These are phyloP conservation scores for Blastocystis sp. DNA, from an alignment of 352 stramenopile species.

Conservation along the genomic window DNA sequence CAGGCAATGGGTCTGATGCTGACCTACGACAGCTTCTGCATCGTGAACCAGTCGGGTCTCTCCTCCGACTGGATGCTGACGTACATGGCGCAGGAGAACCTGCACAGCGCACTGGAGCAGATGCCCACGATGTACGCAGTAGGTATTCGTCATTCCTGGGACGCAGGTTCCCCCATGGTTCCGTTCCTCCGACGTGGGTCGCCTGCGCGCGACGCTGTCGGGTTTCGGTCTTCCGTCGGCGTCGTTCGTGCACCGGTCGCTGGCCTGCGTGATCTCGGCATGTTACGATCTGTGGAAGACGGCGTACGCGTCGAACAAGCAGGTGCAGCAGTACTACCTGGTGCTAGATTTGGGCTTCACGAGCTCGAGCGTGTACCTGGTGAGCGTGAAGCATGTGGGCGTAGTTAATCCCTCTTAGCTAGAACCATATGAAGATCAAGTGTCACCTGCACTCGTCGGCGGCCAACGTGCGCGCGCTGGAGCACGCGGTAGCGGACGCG, in stretches of 20 bases:
- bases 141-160: not conserved
- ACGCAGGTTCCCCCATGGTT: not conserved
- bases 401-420: not conserved
- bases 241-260: constrained; percentile 25
- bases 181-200: not conserved
- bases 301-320: constrained; percentile 10
- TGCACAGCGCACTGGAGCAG: not conserved
- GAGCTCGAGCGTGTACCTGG: constrained; percentile 8
- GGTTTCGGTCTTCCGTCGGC: not conserved
- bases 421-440: constrained; percentile 36
- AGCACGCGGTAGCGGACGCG: not conserved
- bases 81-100: not conserved
- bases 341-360: constrained; percentile 35
- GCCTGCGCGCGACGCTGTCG: not conserved
- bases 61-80: not conserved
- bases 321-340: not conserved
- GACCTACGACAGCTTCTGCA: constrained; percentile 2
- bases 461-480: constrained; percentile 1
- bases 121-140: constrained; percentile 29
- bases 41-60: not conserved
- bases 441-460: constrained; percentile 30
- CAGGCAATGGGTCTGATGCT: not conserved
- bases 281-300: constrained; percentile 15
- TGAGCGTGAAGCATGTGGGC: not conserved
- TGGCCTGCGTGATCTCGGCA: not conserved